Evolutionary conservation across 139 green algal species (phyloP).

Genomic region (Axilococcus clingmanii): DNA sequence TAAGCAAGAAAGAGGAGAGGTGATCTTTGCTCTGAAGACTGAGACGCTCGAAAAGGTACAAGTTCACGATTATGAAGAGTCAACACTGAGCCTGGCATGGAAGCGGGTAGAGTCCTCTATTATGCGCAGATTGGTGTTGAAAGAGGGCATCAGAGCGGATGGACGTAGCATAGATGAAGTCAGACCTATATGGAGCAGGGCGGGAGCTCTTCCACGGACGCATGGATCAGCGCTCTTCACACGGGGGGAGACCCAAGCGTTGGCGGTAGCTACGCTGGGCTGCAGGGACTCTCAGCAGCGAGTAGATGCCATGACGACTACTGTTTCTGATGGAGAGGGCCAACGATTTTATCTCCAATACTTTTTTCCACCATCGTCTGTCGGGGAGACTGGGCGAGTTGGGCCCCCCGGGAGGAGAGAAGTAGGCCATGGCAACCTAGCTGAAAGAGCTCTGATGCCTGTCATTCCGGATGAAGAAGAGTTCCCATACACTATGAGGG

Average conservation of each 20-base stretch:
- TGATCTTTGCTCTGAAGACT: slow-evolving; percentile 18
- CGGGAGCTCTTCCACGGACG: slow-evolving; percentile 65
- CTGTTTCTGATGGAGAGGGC: slow-evolving; percentile 32
- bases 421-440: slow-evolving; percentile 91
- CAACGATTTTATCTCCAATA: slow-evolving; percentile 96
- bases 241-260: slow-evolving; percentile 87
- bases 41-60: slow-evolving; percentile 11
- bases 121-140: slow-evolving; percentile 51
- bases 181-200: slow-evolving; percentile 65
- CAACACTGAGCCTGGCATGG: slow-evolving; percentile 9
- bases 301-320: slow-evolving; percentile 44
- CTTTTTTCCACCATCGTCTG: slow-evolving; percentile 89
- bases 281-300: slow-evolving; percentile 34
- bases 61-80: not conserved
- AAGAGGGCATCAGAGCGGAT: slow-evolving; percentile 62
- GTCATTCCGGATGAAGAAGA: slow-evolving; percentile 50
- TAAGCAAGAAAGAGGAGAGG: slow-evolving; percentile 41
- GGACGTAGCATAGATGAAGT: slow-evolving; percentile 65
- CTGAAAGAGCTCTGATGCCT: slow-evolving; percentile 80
- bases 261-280: slow-evolving; percentile 74
- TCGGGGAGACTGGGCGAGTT: slow-evolving; percentile 80
- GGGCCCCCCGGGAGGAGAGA: slow-evolving; percentile 63
- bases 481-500: slow-evolving; percentile 81
- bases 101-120: slow-evolving; percentile 42
- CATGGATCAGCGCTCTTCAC: slow-evolving; percentile 96